phyloP scores from a whole-genome alignment of 352 stramenopile genomes.

The Thraustotheca clavata region DNA sequence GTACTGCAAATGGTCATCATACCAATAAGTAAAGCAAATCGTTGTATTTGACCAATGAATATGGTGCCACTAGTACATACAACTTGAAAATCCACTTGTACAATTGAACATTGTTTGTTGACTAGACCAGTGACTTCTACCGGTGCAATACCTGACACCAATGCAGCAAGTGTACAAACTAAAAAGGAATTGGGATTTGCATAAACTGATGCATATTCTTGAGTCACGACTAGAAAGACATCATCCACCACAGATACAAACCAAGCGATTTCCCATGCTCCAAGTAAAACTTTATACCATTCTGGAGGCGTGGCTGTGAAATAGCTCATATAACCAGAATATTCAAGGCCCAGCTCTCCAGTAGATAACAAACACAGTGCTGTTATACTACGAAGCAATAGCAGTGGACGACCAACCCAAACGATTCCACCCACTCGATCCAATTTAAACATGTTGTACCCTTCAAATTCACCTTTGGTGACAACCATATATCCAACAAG shows the following conservation, averaged over 20 bases:
- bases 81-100: conserved; percentile 8
- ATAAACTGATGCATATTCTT: conserved; percentile 5
- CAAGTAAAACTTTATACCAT: conserved; percentile 3
- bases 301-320: not conserved
- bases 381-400: not conserved
- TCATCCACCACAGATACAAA: conserved; percentile 8
- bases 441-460: not conserved
- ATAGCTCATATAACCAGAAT: not conserved
- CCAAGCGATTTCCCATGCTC: conserved; percentile 6
- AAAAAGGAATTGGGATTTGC: not conserved
- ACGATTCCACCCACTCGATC: conserved; percentile 4
- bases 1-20: not conserved
- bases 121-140: not conserved
- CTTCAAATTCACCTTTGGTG: not conserved
- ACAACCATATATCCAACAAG: not conserved
- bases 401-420: conserved; percentile 5
- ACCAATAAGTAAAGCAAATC: not conserved
- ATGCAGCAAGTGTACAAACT: not conserved
- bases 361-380: conserved; percentile 2
- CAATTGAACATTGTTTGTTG: not conserved
- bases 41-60: not conserved
- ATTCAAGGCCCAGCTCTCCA: not conserved
- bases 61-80: not conserved
- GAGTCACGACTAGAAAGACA: not conserved
- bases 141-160: not conserved